These are phyloP conservation scores for Xylariaceae sp. DNA, from an alignment of 2,329 filamentous ascomycete species.

Conservation along the genomic window DNA sequence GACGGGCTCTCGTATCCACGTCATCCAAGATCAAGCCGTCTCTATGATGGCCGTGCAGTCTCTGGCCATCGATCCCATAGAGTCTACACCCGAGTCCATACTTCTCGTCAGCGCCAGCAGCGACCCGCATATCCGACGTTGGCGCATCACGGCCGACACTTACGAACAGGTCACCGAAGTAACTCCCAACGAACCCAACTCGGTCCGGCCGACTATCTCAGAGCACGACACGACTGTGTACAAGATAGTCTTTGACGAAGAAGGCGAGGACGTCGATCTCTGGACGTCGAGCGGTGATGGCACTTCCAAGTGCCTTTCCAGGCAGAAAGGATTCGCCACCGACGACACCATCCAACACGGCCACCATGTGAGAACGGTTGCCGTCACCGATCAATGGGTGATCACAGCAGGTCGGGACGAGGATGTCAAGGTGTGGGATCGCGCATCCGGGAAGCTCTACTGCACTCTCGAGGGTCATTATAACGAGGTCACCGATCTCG, in stretches of 20 bases:
- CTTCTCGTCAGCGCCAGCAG: slow-evolving; percentile 75
- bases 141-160: slow-evolving; percentile 53
- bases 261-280: slow-evolving; percentile 61
- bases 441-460: slow-evolving; percentile 63
- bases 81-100: slow-evolving; percentile 44
- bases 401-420: slow-evolving; percentile 88
- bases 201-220: slow-evolving; percentile 50
- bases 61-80: slow-evolving; percentile 66
- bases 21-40: slow-evolving; percentile 66
- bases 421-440: slow-evolving; percentile 85
- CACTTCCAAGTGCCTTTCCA: slow-evolving; percentile 71
- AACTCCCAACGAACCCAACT: slow-evolving; percentile 36
- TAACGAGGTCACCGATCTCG: slow-evolving; percentile 83
- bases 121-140: slow-evolving; percentile 72
- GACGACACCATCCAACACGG: slow-evolving; percentile 75
- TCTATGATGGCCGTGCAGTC: slow-evolving; percentile 74
- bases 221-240: slow-evolving; percentile 92
- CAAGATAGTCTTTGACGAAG: slow-evolving; percentile 64
- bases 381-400: slow-evolving; percentile 69
- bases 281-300: slow-evolving; percentile 95
- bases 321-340: slow-evolving; percentile 60
- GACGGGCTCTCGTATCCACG: slow-evolving; percentile 64
- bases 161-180: slow-evolving; percentile 51
- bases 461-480: slow-evolving; percentile 78
- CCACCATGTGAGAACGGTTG: slow-evolving; percentile 83